These are phyloP conservation scores for Phytophthora pseudosyringae DNA, from an alignment of 352 stramenopile genomes.

Conservation along the genomic window DNA sequence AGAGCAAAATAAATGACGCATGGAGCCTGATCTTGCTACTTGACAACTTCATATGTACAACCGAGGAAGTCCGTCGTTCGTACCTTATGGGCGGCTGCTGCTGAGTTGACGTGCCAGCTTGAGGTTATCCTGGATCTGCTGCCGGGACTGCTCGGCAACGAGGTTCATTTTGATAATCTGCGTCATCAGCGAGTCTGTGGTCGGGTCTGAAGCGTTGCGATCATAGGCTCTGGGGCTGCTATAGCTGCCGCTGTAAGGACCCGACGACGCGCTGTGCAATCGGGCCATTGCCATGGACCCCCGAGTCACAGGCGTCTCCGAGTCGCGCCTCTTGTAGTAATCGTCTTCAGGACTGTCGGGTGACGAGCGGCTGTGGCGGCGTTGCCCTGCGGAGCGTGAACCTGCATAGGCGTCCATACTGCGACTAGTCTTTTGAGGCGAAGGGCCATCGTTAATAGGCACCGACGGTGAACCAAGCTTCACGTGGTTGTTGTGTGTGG, in stretches of 20 bases:
- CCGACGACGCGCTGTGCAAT: constrained; percentile 12
- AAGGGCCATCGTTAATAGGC: constrained; percentile 30
- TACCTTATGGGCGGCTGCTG: constrained; percentile 23
- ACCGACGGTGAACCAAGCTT: constrained; percentile 32
- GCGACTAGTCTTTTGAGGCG: constrained; percentile 22
- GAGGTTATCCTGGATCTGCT: constrained; percentile 68
- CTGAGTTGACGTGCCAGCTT: constrained; percentile 57
- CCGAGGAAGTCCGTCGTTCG: constrained; percentile 15
- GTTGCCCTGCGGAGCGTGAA: constrained; percentile 5
- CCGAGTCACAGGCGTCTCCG: constrained; percentile 32
- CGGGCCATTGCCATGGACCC: constrained; percentile 14
- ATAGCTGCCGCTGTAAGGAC: constrained; percentile 21
- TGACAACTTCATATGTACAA: constrained; percentile 29
- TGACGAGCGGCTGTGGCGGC: constrained; percentile 23
- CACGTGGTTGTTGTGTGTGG: constrained; percentile 22
- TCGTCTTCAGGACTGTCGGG: constrained; percentile 13
- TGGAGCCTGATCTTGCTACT: constrained; percentile 27
- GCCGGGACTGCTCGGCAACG: constrained; percentile 67
- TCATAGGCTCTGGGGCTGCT: constrained; percentile 19
- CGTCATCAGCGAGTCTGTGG: constrained; percentile 63
- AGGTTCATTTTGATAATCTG: constrained; percentile 84
- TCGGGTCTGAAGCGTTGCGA: constrained; percentile 23
- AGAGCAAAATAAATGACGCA: constrained; percentile 39
- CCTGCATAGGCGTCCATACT: constrained; percentile 27
- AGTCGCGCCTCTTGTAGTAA: constrained; percentile 34